Conservation (phyloP, 192 early-diverging fungal genomes). For the Entrophospora sp. region DNA sequence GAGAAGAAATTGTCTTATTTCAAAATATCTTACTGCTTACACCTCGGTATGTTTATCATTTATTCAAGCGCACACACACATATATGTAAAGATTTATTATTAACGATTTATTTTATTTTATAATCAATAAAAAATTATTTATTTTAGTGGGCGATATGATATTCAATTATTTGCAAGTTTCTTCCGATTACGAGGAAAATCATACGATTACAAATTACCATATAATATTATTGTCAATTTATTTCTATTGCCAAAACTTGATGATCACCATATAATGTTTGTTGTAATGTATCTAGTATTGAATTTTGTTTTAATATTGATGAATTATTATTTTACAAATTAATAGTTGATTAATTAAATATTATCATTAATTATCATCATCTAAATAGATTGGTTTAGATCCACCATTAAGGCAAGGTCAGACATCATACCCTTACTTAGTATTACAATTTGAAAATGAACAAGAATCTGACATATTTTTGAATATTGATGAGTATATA, state of each 20-base stretch:
- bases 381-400: constrained; percentile 85
- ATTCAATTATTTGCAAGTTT: constrained; percentile 88
- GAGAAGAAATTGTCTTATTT: constrained; percentile 87
- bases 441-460: constrained; percentile 94
- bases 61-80: no score
- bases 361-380: no score
- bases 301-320: neutral
- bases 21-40: constrained; percentile 83
- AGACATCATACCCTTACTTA: constrained; percentile 90
- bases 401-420: constrained; percentile 93
- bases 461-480: constrained; percentile 74
- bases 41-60: constrained; percentile 53
- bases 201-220: constrained; percentile 95
- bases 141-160: constrained; percentile 78
- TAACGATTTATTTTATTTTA: neutral
- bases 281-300: constrained; percentile 40
- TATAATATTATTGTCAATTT: constrained; percentile 77
- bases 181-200: constrained; percentile 91
- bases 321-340: neutral
- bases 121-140: no score
- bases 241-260: constrained; percentile 87
- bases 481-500: constrained; percentile 69
- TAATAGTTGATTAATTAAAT: no score
- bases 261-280: constrained; percentile 87
- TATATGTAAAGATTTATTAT: no score